phyloP scores from a whole-genome alignment of 2,329 filamentous ascomycete species.

The Xylaria sp. region DNA sequence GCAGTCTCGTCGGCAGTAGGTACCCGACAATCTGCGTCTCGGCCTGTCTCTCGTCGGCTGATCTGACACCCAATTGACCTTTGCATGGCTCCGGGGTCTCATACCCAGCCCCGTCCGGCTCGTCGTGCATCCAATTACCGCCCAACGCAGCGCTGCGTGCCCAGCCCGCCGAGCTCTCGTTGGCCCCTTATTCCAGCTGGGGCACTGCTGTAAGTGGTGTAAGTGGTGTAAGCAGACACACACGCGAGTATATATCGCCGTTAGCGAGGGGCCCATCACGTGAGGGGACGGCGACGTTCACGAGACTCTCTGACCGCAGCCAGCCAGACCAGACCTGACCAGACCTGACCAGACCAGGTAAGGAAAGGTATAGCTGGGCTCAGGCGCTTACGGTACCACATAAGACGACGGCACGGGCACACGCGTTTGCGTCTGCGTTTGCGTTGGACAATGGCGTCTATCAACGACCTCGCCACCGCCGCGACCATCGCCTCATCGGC shows the following conservation, averaged over 20 bases:
- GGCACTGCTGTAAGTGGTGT: background rate
- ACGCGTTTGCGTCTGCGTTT: too few relatives aligned
- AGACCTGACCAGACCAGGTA: too few relatives aligned
- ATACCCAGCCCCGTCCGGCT: constrained; percentile 7
- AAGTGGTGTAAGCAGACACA: too few relatives aligned
- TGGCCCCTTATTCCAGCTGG: background rate
- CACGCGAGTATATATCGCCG: background rate
- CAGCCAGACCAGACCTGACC: too few relatives aligned
- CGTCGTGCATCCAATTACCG: constrained; percentile 7
- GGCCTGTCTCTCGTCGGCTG: background rate
- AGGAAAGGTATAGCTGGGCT: too few relatives aligned
- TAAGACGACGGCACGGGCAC: constrained; percentile 2
- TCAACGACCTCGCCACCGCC: constrained; percentile 56
- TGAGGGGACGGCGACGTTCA: background rate
- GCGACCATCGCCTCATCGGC: constrained; percentile 52
- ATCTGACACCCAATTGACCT: constrained; percentile 29
- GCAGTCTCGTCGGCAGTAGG: too few relatives aligned
- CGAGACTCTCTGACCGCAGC: background rate
- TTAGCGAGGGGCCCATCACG: constrained; percentile 17
- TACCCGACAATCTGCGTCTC: constrained; percentile 7
- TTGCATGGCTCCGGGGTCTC: constrained; percentile 14
- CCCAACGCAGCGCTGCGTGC: constrained; percentile 12
- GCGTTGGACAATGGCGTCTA: constrained; percentile 48
- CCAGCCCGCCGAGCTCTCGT: constrained; percentile 7
- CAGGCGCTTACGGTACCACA: constrained; percentile 14